A percentile compares a stretch with the other conserved stretches of the same genome.
Evolutionary conservation across 192 early-diverging fungal species (phyloP).

Genomic region (Coemansia guatemalensis): DNA sequence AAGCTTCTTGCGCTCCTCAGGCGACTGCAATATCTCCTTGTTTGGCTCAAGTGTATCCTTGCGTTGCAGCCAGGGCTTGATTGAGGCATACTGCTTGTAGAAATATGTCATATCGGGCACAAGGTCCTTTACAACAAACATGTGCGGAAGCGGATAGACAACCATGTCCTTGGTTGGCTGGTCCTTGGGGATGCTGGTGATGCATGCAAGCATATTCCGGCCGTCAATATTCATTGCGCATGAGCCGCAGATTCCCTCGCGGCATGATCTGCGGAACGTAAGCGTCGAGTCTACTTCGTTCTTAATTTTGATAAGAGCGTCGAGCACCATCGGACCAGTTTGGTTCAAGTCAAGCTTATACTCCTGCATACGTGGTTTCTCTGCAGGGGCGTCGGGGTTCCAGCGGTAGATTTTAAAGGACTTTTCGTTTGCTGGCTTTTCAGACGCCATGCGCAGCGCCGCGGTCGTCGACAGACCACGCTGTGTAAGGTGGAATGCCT

Average conservation of each 20-base stretch:
- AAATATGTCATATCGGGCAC: slow-evolving; percentile 96
- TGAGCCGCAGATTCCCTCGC: slow-evolving; percentile 96
- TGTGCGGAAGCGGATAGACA: slow-evolving; percentile 97
- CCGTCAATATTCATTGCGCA: slow-evolving; percentile 99
- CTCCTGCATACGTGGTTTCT: slow-evolving; percentile 82
- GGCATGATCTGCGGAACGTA: slow-evolving; percentile 94
- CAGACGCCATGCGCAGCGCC: slow-evolving; percentile 27
- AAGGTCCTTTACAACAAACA: slow-evolving; percentile 96
- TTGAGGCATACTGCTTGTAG: slow-evolving; percentile 97
- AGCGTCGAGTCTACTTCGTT: slow-evolving; percentile 93
- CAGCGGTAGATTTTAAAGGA: slow-evolving; percentile 96
- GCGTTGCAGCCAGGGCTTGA: slow-evolving; percentile 96
- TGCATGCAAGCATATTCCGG: slow-evolving; percentile 91
- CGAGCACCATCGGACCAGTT: slow-evolving; percentile 95
- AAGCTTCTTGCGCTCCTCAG: slow-evolving; percentile 91
- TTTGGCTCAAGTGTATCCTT: slow-evolving; percentile 55
- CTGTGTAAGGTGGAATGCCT: slow-evolving; percentile 29
- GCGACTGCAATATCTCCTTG: slow-evolving; percentile 90
- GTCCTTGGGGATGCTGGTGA: slow-evolving; percentile 80
- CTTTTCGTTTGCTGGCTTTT: slow-evolving; percentile 72
- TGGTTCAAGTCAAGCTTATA: slow-evolving; percentile 90
- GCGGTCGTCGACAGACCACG: slow-evolving; percentile 28
- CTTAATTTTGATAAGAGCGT: slow-evolving; percentile 96
- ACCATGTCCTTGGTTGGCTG: slow-evolving; percentile 62
- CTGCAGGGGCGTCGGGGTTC: slow-evolving; percentile 87